Evolutionary conservation across 1,139 yeast species (phyloP).

Genomic region (Candida mesenterica): DNA sequence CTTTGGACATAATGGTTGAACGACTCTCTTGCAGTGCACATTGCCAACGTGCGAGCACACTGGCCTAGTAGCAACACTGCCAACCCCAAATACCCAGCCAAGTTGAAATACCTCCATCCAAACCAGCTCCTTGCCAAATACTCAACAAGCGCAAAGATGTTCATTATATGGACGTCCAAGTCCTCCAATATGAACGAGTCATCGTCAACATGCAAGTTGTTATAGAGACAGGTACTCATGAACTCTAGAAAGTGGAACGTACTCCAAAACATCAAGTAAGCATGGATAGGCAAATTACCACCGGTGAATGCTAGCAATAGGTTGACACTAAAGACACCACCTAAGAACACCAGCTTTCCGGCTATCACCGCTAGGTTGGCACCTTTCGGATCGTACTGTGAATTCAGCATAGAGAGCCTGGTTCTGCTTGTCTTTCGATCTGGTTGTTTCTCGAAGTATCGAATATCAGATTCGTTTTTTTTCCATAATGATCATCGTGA

Average conservation of each 20-base stretch:
- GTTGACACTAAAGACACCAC: conserved; percentile 23
- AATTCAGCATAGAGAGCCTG: conserved; percentile 3
- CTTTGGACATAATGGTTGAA: conserved; percentile 79
- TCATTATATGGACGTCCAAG: conserved; percentile 67
- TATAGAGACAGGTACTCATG: conserved; percentile 70
- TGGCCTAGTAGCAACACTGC: conserved; percentile 60
- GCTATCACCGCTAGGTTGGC: conserved; percentile 34
- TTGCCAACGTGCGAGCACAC: conserved; percentile 63
- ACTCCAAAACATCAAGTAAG: conserved; percentile 54
- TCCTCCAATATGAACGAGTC: conserved; percentile 81
- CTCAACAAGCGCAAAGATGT: conserved; percentile 34
- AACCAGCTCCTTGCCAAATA: conserved; percentile 10
- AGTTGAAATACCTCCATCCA: conserved; percentile 6
- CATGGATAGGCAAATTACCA: conserved; percentile 10
- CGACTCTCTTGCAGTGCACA: conserved; percentile 86
- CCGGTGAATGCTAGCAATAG: conserved; percentile 9
- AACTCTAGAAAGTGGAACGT: conserved; percentile 82
- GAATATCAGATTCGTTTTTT: too few species aligned
- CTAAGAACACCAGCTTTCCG: conserved; percentile 33
- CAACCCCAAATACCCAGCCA: conserved; percentile 39
- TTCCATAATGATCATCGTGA: too few species aligned
- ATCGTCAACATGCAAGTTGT: conserved; percentile 60
- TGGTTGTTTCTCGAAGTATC: too few species aligned
- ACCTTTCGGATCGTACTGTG: conserved; percentile 25
- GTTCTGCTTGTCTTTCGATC: too few species aligned